Base-by-base conservation (phyloP, 148 eudicot species). In the Nepenthes gracilis region DNA sequence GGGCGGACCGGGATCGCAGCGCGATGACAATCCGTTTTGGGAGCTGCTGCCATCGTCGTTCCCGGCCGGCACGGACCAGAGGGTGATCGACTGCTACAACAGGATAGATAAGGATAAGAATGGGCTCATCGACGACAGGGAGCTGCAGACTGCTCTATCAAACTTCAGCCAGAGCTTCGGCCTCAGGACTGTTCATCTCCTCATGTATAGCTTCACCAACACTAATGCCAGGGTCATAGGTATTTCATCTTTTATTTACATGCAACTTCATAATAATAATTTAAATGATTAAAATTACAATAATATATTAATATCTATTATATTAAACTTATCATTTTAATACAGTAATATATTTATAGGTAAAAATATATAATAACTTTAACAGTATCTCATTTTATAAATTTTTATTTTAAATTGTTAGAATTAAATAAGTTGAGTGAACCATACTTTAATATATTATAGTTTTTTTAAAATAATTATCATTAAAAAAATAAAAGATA, bases 141-240 rank as follows among this genome's bases (percentile, higher is more conserved):
- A 70, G 64, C 59, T 70, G 33, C 57, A 58, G 56, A 12, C 60
- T 12, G 74, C 67, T 12, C 50, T 70, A 4, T 70, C 74, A 0
- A 58, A 32, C 60, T 64, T 61, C 45, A 54, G 49, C 14, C 74
- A 70, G 11, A 59, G 23, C 54, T 70, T 70, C 56, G 51, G 64
- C 60, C 58, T 64, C 2, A 65, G 74, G 51, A 64, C 69, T 23
- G 74, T 70, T 3, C 74, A 59, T 38, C 74, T 70, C 33, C 60
- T 64, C 12, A 70, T 70, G 74, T 64, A 51, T 49, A 55, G 50
- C 63, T 70, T 70, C 55, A 70, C 74, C 11, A 59, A 61, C 32
- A 14, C 60, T 35, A 58, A 14, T 37, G n/a, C 60, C 1, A 58
- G 45, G 40, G 12, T 12, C 45, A 61, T 61, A 32, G 64, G 40